These are phyloP conservation scores for Suillus occidentalis DNA, from an alignment of 768 basidiomycete species.

Conservation along the genomic window DNA sequence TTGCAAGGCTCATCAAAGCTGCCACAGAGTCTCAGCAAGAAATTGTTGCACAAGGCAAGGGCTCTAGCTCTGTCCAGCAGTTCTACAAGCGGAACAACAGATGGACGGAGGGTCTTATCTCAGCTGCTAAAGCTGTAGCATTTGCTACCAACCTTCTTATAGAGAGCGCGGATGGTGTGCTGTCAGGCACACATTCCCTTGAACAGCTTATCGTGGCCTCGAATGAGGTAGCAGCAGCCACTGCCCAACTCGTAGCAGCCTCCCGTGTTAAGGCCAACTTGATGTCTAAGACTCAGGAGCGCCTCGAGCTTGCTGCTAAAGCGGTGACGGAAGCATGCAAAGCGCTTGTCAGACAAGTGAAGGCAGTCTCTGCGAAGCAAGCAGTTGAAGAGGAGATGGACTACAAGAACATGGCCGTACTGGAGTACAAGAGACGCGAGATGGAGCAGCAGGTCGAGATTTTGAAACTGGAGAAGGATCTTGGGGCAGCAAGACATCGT, in stretches of 20 bases:
- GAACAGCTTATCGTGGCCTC: conserved; percentile 99
- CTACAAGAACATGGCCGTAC: conserved; percentile 87
- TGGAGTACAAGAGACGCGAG: conserved; percentile 96
- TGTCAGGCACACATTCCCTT: conserved; percentile 93
- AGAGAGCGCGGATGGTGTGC: conserved; percentile 95
- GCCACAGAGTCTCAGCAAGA: conserved; percentile 98
- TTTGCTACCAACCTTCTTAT: conserved; percentile 95
- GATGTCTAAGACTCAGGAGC: conserved; percentile 98
- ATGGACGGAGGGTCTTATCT: conserved; percentile 99
- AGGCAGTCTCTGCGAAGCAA: conserved; percentile 87
- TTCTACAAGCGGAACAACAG: conserved; percentile 99
- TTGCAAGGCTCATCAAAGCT: conserved; percentile 90
- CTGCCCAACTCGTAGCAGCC: conserved; percentile 97
- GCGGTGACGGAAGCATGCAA: conserved; percentile 98
- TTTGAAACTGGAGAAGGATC: conserved; percentile 91
- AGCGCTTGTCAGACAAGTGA: conserved; percentile 94
- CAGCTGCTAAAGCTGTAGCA: conserved; percentile 96
- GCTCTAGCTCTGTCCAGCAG: conserved; percentile 88
- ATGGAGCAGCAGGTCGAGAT: conserved; percentile 99
- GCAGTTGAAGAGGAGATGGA: conserved; percentile 73
- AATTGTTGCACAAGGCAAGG: conserved; percentile 94
- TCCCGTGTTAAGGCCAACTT: conserved; percentile 97
- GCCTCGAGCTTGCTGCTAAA: conserved; percentile 93
- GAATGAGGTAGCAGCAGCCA: conserved; percentile 96
- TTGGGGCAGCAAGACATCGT: conserved; percentile 81